Conservation (phyloP, 495 filamentous ascomycete species). For the Trichoderma erinaceum region DNA sequence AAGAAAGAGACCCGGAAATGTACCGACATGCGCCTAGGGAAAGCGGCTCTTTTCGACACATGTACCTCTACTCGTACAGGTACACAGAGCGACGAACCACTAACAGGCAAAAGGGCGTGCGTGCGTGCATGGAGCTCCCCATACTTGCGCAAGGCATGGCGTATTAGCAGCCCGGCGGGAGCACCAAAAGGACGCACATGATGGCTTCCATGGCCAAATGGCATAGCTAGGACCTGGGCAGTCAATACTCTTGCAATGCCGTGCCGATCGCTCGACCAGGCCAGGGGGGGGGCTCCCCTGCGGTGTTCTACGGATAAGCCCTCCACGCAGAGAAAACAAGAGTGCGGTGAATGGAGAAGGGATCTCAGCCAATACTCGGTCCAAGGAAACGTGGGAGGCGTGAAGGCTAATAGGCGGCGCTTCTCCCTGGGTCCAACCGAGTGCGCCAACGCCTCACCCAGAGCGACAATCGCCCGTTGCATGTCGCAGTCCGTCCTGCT, state of each 20-base stretch:
- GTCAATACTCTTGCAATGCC: background rate
- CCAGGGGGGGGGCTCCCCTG: background rate
- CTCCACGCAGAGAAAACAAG: background rate
- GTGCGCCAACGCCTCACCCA: constrained; percentile 12
- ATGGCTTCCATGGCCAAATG: constrained; percentile 1
- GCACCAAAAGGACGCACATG: constrained; percentile 5
- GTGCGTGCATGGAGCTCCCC: background rate
- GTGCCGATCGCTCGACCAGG: background rate
- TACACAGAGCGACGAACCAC: background rate
- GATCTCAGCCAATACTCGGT: background rate
- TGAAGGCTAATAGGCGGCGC: constrained; percentile 11
- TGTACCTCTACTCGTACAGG: background rate
- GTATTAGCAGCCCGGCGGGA: background rate
- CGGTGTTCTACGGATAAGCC: background rate
- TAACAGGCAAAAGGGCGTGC: constrained; percentile 1
- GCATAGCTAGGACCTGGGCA: background rate
- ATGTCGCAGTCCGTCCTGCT: background rate
- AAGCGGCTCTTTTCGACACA: background rate
- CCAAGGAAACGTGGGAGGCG: background rate
- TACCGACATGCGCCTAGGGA: constrained; percentile 4
- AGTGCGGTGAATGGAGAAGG: background rate
- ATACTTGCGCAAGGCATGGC: background rate
- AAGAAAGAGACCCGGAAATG: constrained; percentile 2
- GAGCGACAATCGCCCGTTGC: constrained; percentile 10
- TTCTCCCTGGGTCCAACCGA: background rate